Evolutionary conservation across 306 rosid genomes (phyloP), one percentile per base, ranked within the genome.

Genomic region (Pyrus pyrifolia): DNA sequence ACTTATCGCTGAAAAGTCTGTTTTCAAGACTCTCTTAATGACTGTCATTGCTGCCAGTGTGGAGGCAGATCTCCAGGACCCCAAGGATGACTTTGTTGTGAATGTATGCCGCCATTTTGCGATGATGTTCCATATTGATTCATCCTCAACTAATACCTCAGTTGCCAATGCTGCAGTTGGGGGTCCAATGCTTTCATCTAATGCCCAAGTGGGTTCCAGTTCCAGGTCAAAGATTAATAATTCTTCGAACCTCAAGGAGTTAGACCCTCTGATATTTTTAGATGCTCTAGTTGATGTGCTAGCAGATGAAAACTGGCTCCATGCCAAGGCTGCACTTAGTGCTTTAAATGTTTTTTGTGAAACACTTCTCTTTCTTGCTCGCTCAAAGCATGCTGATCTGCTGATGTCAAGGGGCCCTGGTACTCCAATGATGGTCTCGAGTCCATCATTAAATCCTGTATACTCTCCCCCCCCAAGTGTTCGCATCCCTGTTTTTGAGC

Each of bases 231-330:
- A 88, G 86, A 82, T 81, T 71, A 86, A 80, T 72, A 71, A 80
- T 78, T 85, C 87, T 78, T 96, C 96, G 82, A 93, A 91, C 81
- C 89, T 92, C 81, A 92, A 96, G 89, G 99, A 96, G 84, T 84
- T 96, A 75, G 98, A 96, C 75, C 98, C 99, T 78, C 86, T 86
- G n/a, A 88, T 92, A 83, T 92, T 92, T 85, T 87, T 92, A 80
- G 99, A 96, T 86, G 98, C 97, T 83, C 84, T 96, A 83, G 99
- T 91, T 88, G 99, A 96, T 76, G 99, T 96, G 40, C 91, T 96
- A 45, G 93, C 98, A 35, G 96, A 88, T 83, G 99, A 92, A 78
- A 92, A 96, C 84, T 89, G 98, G 87, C 91, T 88, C 73, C 97
- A 91, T 79, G 97, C 99, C 42, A 89, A 81, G 85, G 97, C 99